These are phyloP conservation scores for Gaeumannomyces tritici DNA, from an alignment of 2,329 filamentous ascomycete species.

Conservation along the genomic window DNA sequence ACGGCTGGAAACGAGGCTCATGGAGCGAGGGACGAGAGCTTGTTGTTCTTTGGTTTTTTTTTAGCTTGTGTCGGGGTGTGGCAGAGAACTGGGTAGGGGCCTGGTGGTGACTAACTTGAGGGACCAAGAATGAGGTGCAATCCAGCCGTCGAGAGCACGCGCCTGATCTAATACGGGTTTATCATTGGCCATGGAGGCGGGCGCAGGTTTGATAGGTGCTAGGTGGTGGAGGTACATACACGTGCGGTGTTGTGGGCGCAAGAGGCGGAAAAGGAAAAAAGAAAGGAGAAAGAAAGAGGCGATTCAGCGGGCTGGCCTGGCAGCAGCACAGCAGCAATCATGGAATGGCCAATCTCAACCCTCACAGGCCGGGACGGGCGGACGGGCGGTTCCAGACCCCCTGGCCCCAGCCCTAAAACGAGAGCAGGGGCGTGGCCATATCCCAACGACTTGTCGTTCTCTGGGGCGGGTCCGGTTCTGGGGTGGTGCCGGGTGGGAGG, in stretches of 20 bases:
- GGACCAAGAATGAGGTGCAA: no score
- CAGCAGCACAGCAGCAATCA: not conserved
- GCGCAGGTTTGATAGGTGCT: not conserved
- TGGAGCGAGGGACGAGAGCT: not conserved
- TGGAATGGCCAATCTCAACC: not conserved
- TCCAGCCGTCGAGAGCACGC: no score
- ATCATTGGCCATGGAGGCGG: not conserved
- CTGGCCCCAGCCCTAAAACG: not conserved
- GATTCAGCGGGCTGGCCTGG: not conserved
- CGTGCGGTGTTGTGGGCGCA: no score
- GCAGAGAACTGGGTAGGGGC: not conserved
- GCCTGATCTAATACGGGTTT: not conserved
- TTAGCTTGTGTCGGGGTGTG: not conserved
- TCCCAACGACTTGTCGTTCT: not conserved
- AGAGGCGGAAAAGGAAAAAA: no score
- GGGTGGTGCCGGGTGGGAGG: slow-evolving; percentile 6
- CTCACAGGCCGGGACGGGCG: not conserved
- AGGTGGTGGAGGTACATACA: no score
- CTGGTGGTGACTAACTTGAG: no score
- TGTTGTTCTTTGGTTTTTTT: not conserved
- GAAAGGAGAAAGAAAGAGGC: not conserved
- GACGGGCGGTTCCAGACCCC: not conserved
- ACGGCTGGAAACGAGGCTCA: no score
- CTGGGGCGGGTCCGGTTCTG: slow-evolving; percentile 7
- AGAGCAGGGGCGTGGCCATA: not conserved